These are phyloP conservation scores for Pestalotiopsis sp. DNA, from an alignment of 2,329 filamentous ascomycete genomes.

Conservation along the genomic window DNA sequence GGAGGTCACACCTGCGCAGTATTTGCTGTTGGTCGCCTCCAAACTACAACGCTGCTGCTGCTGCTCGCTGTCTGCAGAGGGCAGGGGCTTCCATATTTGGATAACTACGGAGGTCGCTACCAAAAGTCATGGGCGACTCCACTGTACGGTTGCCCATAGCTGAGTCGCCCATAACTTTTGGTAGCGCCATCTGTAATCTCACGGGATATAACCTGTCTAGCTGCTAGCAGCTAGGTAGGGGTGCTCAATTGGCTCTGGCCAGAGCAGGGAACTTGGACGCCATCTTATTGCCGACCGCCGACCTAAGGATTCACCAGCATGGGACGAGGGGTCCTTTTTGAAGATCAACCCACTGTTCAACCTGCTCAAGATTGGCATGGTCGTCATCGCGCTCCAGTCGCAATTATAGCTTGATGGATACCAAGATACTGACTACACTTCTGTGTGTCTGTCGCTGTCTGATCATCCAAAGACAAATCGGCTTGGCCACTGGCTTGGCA, in stretches of 20 bases:
- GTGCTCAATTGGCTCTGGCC: constrained; percentile 13
- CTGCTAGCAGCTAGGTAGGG: background rate
- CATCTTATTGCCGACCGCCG: background rate
- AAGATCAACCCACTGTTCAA: constrained; percentile 7
- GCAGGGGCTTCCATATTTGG: constrained; percentile 13
- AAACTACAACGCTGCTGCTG: background rate
- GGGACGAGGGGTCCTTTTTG: background rate
- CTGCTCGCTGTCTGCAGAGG: background rate
- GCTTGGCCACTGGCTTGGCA: background rate
- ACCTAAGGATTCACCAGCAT: background rate
- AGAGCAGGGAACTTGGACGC: constrained; percentile 8
- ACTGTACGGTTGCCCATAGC: too few species aligned
- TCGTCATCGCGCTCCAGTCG: background rate
- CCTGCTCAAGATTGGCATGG: background rate
- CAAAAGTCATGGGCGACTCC: too few species aligned
- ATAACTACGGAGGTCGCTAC: too few species aligned
- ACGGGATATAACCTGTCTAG: background rate
- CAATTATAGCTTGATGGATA: background rate
- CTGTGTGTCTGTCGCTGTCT: background rate
- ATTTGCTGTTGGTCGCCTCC: background rate
- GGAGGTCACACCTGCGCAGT: background rate
- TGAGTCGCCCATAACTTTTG: too few species aligned
- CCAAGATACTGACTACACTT: background rate
- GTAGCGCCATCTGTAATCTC: too few species aligned
- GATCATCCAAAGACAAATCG: background rate